Evolutionary conservation across 2,329 filamentous ascomycete genomes (phyloP), one percentile per base, ranked within the genome.

Genomic region (Chaetothyriales sp.): DNA sequence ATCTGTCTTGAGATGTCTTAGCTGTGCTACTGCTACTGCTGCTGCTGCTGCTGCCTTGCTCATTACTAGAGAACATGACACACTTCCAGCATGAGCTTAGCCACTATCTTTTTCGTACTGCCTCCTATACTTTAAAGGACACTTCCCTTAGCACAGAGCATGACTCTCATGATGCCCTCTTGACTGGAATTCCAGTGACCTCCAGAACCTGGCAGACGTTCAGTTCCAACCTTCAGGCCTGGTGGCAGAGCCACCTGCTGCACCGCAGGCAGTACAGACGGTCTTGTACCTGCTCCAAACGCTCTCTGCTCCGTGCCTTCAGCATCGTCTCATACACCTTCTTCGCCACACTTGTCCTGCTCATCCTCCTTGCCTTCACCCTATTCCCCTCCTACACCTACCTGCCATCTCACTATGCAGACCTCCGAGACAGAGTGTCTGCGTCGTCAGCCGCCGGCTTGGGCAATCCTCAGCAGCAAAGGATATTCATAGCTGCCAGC

Each of bases 401-500:
- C 52, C 70, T 69, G 15, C 78, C 78, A 5, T 57, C 68, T 7
- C 77, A 78, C 61, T 81, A 81, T 59, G 53, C 66, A 43, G 65
- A 60, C 4, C 64, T 72, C 15, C 64, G 63, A 49, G 54, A 63
- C 28, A 57, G 60, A 7, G 62, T 65, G 3, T 51, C 61, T 20
- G 59, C 60, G 25, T 69, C 66, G 19, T 57, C 63, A 19, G 51
- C 58, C 5, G 55, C 65, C 4, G 72, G 71, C 3, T 62, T 74
- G 46, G 77, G 70, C 6, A 81, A 81, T 56, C 61, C 70, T 1
- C 66, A 70, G 50, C 71, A 77, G 48, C 81, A 87, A 64, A 83
- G 80, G 60, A 70, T 88, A n/a, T 88, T 84, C 62, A 84, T 89
- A 49, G 81, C 81, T 1, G 78, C 83, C 15, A 85, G 81, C 60